Conservation (phyloP, 208 protist species). For the Balamuthia mandrillaris region DNA sequence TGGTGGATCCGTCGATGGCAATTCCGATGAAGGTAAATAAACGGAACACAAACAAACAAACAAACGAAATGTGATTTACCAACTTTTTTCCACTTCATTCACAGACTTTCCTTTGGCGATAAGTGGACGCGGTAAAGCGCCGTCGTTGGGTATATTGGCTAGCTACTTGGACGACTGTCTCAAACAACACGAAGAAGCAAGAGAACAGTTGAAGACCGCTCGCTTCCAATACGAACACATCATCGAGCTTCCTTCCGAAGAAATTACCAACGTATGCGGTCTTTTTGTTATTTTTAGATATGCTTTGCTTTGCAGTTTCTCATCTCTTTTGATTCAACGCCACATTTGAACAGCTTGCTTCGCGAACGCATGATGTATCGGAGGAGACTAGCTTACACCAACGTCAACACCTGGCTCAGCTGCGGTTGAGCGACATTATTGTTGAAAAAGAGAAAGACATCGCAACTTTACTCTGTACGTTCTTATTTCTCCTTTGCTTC, state of each 20-base stretch:
- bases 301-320: not conserved
- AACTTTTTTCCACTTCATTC: not conserved
- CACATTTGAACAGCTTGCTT: not conserved
- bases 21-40: too few relatives aligned
- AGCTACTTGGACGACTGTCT: conserved; percentile 22
- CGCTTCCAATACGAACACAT: not conserved
- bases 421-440: conserved; percentile 19
- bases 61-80: not conserved
- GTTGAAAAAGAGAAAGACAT: conserved; percentile 22
- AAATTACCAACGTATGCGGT: conserved; percentile 12
- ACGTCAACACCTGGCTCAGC: conserved; percentile 13
- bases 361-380: not conserved
- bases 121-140: not conserved
- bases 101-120: not conserved
- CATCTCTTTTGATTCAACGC: not conserved
- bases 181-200: conserved; percentile 3
- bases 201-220: conserved; percentile 8
- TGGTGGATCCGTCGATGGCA: not conserved
- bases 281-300: not conserved
- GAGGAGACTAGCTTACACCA: conserved; percentile 26
- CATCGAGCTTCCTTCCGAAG: not conserved
- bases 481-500: not conserved
- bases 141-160: not conserved
- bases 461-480: not conserved
- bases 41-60: too few relatives aligned